Evolutionary conservation across 2,329 filamentous ascomycete species (phyloP), one percentile per base, ranked within the genome.

Genomic region (Aspergillus sp.): DNA sequence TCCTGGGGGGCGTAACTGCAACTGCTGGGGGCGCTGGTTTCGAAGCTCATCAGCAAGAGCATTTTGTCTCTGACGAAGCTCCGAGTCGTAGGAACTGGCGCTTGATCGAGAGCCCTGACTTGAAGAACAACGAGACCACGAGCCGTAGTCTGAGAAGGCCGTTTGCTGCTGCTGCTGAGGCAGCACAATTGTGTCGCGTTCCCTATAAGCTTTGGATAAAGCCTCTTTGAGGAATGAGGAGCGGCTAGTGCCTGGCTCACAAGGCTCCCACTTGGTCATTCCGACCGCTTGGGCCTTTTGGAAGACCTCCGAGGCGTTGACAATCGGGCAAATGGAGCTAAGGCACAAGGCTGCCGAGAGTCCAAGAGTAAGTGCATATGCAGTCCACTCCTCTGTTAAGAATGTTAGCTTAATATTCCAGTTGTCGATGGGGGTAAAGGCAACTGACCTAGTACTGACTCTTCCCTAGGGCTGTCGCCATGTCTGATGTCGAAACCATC

Each of bases 221-320:
- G 80, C 78, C 56, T 82, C 78, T 45, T 78, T 78, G 44, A 85
- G 68, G 60, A 85, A 85, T 3, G 70, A 74, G 9, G 70, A 67
- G 12, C 78, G 75, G 41, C 71, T 77, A 35, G 68, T 65, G 37
- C 68, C 71, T 32, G 59, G 58, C 7, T 67, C 59, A 0, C 75
- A 74, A 6, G 70, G 66, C 8, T 70, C 69, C 81, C 81, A 85
- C 39, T 69, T 67, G 2, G 75, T 76, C 65, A 79, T 75, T n/a
- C 78, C 77, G 10, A 76, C 71, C 27, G 71, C 58, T 28, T 72
- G 64, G 2, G 81, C 81, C 27, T 74, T 61, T 8, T 68, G 64
- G 55, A 83, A 83, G 8, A 73, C 74, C 4, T 64, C 61, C 10
- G 65, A 52, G 28, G 62, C 62, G 39, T 61, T 65, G 29, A 65